Evolutionary conservation across 1,284 basidiomycete species (phyloP).

Genomic region (Tilletia indica): DNA sequence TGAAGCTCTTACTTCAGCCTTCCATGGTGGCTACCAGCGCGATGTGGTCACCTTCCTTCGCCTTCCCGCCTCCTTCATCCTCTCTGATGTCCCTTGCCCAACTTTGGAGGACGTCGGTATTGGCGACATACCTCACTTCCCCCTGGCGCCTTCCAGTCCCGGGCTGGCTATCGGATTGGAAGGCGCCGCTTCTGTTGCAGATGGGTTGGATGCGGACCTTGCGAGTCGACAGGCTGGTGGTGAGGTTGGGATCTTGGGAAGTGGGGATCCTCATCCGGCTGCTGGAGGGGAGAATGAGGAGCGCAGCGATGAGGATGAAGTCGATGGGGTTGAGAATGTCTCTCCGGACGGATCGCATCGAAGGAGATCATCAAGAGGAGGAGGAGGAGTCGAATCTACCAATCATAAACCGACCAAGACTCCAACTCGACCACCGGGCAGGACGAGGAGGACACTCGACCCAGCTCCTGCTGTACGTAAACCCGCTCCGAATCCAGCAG

Average conservation of each 20-base stretch:
- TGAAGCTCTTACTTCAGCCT: background rate
- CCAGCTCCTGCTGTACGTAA: background rate
- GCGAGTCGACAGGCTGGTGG: background rate
- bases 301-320: background rate
- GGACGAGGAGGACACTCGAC: background rate
- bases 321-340: no score
- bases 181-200: background rate
- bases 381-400: no score
- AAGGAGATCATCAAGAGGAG: no score
- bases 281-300: background rate
- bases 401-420: background rate
- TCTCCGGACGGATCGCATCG: no score
- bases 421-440: background rate
- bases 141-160: background rate
- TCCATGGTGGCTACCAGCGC: background rate
- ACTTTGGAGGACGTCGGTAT: constrained; percentile 5
- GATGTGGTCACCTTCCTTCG: background rate
- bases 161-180: constrained; percentile 13
- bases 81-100: background rate
- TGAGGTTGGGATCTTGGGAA: background rate
- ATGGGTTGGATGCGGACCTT: background rate
- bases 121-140: constrained; percentile 12
- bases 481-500: background rate
- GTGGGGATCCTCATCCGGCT: background rate
- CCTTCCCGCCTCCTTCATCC: background rate